Conservation (phyloP, 306 rosid genomes). For the Rosa multiflora region DNA sequence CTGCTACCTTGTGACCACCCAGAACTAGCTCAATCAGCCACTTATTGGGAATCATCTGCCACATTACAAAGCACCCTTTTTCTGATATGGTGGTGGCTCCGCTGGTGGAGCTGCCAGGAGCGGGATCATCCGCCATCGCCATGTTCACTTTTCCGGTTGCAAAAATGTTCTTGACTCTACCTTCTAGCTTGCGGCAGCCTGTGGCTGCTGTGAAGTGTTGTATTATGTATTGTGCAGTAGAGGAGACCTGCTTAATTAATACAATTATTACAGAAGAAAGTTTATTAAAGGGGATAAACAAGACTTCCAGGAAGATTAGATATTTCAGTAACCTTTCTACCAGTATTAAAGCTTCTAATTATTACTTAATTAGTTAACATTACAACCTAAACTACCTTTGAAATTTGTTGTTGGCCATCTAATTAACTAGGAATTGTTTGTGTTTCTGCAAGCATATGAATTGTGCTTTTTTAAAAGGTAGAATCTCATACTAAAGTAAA, state of each 20-base stretch:
- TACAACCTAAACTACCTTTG: not conserved
- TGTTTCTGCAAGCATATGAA: not conserved
- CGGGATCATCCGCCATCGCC: conserved; percentile 63
- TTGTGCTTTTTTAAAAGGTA: not conserved
- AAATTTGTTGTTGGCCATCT: not conserved
- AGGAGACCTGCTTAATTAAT: conserved; percentile 49
- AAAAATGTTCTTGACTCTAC: conserved; percentile 68
- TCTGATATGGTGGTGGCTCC: conserved; percentile 37
- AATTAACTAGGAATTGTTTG: not conserved
- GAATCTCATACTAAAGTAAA: not conserved
- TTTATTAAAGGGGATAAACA: not conserved
- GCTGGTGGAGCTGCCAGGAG: conserved; percentile 41
- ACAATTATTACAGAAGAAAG: not conserved
- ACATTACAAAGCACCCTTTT: conserved; percentile 92
- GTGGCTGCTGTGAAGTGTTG: conserved; percentile 91
- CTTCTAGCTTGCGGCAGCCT: conserved; percentile 84
- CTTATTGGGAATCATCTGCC: conserved; percentile 94
- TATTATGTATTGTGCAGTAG: conserved; percentile 78
- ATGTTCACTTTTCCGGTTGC: conserved; percentile 79
- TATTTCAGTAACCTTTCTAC: not conserved
- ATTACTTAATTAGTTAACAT: not conserved
- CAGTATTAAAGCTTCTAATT: not conserved
- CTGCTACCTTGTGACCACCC: conserved; percentile 71
- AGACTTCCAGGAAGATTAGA: not conserved
- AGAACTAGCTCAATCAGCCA: conserved; percentile 89